Base-by-base conservation (phyloP, 2,329 filamentous ascomycete genomes). In the Beauveria caledonica region DNA sequence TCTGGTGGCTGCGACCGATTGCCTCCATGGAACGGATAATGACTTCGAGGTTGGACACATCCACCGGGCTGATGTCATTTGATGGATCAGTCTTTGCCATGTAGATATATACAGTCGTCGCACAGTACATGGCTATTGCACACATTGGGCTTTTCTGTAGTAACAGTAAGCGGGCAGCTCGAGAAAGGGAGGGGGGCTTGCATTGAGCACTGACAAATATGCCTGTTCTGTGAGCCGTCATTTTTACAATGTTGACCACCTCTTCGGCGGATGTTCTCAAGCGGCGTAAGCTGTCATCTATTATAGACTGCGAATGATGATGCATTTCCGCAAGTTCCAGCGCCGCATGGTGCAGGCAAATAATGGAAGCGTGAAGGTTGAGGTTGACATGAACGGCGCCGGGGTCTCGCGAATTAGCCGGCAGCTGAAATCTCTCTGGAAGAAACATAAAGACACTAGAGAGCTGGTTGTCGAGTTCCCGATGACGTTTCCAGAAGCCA, bases 321-420 rank as follows among this genome's bases (percentile, higher is more conserved):
- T 92, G 80, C 67, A 86, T 87, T 60, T 92, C 87, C 0, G 88
- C 88, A 69, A 89, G 92, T 73, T 92, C 90, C 9, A 94, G 86
- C 1, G 92, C 92, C 1, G 90, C 89, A 72, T 95, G 90, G 68
- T 97, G 92, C 5, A 97, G 78, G 70, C 90, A 95, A 58, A 97
- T 96, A 9, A 89, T 84, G 1, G 90, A 88, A 0, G 92, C 91
- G 68, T 97, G 92, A 3, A 97, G 83, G 68, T 90, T 92, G 78
- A 97, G 87, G 64, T 96, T 96, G 55, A 87, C 80, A 69, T 96
- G 92, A 0, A 96, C 81, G 7, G 90, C 85, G 50, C 89, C 86
- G 1, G 87, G 80, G 65, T 96, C 84, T 44, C 81, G 78, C 56
- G 90, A 75, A 13, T 87, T 86, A 27, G 78, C 74, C 0, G 92